A percentile compares a stretch with the other conserved stretches of the same genome.
phyloP scores from a whole-genome alignment of 345 rosid species.

The Lepidium africanum region DNA sequence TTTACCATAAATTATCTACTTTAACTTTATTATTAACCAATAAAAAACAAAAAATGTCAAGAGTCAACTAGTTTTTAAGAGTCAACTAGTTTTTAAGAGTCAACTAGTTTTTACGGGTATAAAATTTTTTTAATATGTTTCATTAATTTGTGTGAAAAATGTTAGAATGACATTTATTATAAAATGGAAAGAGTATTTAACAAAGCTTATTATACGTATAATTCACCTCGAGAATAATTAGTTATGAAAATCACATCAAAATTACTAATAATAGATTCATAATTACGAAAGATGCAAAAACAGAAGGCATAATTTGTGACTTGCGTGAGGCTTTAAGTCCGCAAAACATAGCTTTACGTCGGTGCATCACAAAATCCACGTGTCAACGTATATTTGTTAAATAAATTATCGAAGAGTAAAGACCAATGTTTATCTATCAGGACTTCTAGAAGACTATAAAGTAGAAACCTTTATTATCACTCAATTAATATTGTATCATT shows the following conservation, averaged over 20 bases:
- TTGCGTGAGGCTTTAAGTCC: conserved; percentile 2
- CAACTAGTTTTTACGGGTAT: too few relatives aligned
- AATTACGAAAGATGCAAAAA: not conserved
- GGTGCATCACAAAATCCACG: not conserved
- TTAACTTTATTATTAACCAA: too few relatives aligned
- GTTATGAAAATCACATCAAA: not conserved
- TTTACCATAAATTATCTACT: too few relatives aligned
- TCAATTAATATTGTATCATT: not conserved
- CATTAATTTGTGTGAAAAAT: too few relatives aligned
- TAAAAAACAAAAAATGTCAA: too few relatives aligned
- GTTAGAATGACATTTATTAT: too few relatives aligned
- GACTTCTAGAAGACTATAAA: not conserved
- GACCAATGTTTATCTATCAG: not conserved
- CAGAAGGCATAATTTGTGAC: not conserved
- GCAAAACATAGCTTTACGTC: conserved; percentile 5
- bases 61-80: too few relatives aligned
- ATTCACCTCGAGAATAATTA: not conserved
- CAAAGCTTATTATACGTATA: not conserved
- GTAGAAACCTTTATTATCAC: not conserved
- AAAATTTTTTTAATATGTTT: too few relatives aligned
- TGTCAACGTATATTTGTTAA: not conserved
- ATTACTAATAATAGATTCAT: not conserved
- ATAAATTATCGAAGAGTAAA: not conserved
- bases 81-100: too few relatives aligned
- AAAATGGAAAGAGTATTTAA: too few relatives aligned